phyloP scores from a whole-genome alignment of 208 protist genomes.

The Crithidia mellificae region DNA sequence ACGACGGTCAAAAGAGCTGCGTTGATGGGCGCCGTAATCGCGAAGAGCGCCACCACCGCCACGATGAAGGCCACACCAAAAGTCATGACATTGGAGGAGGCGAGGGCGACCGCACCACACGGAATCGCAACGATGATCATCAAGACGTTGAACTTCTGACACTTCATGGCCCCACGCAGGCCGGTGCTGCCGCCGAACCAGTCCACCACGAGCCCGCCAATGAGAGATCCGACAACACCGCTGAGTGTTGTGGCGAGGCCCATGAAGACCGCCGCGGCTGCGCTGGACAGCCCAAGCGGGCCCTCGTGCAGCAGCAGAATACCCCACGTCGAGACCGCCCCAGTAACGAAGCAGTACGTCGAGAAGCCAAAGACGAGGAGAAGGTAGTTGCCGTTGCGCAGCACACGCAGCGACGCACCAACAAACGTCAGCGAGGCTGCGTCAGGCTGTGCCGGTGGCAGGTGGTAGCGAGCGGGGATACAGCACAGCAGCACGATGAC shows the following conservation, averaged over 20 bases:
- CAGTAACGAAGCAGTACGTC: conserved; percentile 87
- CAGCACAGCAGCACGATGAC: conserved; percentile 39
- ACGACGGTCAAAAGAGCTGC: conserved; percentile 71
- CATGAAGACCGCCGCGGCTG: conserved; percentile 51
- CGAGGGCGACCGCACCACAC: conserved; percentile 47
- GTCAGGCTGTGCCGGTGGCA: neutral
- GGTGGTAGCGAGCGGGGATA: conserved; percentile 40
- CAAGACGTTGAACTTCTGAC: conserved; percentile 50
- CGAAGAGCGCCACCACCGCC: conserved; percentile 67
- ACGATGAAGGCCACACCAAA: conserved; percentile 51
- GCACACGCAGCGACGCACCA: conserved; percentile 20
- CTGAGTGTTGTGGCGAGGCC: conserved; percentile 60
- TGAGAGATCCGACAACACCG: conserved; percentile 69
- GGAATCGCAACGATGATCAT: conserved; percentile 61
- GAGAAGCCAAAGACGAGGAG: conserved; percentile 75
- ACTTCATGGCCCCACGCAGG: conserved; percentile 43
- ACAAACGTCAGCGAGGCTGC: conserved; percentile 20
- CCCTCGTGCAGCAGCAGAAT: conserved; percentile 77
- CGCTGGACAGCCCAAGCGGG: conserved; percentile 47
- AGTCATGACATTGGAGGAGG: conserved; percentile 18
- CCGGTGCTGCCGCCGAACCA: conserved; percentile 62
- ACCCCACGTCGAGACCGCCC: conserved; percentile 78
- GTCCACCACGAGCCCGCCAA: conserved; percentile 70
- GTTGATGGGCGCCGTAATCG: conserved; percentile 82
- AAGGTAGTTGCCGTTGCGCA: conserved; percentile 64